Evolutionary conservation across 1,139 yeast genomes (phyloP).

Genomic region (Hyphopichia wangnamkhiaoensis): DNA sequence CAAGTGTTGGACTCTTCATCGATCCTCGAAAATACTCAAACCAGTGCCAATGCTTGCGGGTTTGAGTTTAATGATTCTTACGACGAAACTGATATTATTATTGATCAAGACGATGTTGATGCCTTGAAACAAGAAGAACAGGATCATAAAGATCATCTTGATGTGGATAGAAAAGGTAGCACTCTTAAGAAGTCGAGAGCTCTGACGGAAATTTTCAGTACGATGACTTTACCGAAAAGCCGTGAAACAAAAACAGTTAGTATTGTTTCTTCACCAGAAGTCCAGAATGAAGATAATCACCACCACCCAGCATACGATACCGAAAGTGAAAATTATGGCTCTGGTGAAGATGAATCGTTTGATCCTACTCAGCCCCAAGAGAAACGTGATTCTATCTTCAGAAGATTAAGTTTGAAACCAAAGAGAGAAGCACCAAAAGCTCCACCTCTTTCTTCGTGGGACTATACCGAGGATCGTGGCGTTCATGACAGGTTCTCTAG

Average conservation of each 20-base stretch:
- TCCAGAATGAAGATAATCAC: neutral
- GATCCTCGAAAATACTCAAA: slow-evolving; percentile 14
- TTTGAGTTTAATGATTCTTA: slow-evolving; percentile 4
- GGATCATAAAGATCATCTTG: slow-evolving; percentile 1
- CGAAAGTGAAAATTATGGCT: slow-evolving; percentile 4
- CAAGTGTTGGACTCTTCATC: slow-evolving; percentile 19
- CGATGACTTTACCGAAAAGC: slow-evolving; percentile 14
- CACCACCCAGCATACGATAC: slow-evolving; percentile 1
- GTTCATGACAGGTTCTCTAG: slow-evolving; percentile 26
- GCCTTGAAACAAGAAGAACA: slow-evolving; percentile 3
- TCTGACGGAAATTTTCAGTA: slow-evolving; percentile 32
- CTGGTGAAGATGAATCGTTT: slow-evolving; percentile 7
- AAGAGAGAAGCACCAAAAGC: slow-evolving; percentile 48
- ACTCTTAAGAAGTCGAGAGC: slow-evolving; percentile 20
- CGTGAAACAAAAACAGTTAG: slow-evolving; percentile 4
- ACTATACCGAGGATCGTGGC: slow-evolving; percentile 6
- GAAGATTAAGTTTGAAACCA: slow-evolving; percentile 40
- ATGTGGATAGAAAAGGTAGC: slow-evolving; percentile 4
- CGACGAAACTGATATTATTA: slow-evolving; percentile 3
- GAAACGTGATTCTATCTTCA: slow-evolving; percentile 20
- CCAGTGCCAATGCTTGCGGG: neutral
- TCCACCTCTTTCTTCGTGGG: slow-evolving; percentile 18
- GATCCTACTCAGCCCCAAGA: neutral
- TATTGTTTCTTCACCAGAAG: slow-evolving; percentile 1
- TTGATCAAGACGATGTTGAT: slow-evolving; percentile 8